Conservation (phyloP, 495 filamentous ascomycete genomes). For the Penicillium desertorum region DNA sequence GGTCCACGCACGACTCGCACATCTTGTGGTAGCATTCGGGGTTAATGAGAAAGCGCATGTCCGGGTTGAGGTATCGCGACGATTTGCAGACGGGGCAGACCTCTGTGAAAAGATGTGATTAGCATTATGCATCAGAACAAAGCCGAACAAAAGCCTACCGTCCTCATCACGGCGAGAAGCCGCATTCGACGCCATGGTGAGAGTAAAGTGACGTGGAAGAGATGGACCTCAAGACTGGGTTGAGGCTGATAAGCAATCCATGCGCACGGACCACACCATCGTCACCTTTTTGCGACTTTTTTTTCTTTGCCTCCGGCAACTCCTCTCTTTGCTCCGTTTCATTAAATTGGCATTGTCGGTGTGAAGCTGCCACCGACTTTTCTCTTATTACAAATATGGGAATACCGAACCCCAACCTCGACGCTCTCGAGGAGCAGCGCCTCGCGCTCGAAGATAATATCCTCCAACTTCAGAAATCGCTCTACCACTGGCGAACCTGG, state of each 20-base stretch:
- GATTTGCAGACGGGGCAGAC: conserved; percentile 97
- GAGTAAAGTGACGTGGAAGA: conserved; percentile 11
- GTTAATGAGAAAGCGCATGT: conserved; percentile 93
- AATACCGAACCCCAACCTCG: conserved; percentile 33
- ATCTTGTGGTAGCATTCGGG: conserved; percentile 99
- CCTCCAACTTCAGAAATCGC: conserved; percentile 67
- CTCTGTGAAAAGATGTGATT: conserved; percentile 51
- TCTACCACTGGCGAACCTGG: conserved; percentile 85
- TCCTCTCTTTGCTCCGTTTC: neutral
- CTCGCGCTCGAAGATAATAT: conserved; percentile 73
- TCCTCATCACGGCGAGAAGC: conserved; percentile 51
- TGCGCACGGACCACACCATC: conserved; percentile 24
- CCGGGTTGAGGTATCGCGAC: conserved; percentile 86
- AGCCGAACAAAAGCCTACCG: conserved; percentile 33
- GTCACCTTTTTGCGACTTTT: conserved; percentile 11
- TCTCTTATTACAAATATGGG: conserved; percentile 25
- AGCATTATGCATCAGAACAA: neutral
- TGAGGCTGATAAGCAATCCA: conserved; percentile 21
- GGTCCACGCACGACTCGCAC: conserved; percentile 92
- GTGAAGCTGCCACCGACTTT: neutral
- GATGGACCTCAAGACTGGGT: conserved; percentile 11
- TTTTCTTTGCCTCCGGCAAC: conserved; percentile 12
- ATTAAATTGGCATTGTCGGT: neutral
- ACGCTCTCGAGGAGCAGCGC: conserved; percentile 69
- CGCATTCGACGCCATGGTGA: conserved; percentile 38